Evolutionary conservation across 2,329 filamentous ascomycete species (phyloP).

Genomic region (Fonsecaea multimorphosa): DNA sequence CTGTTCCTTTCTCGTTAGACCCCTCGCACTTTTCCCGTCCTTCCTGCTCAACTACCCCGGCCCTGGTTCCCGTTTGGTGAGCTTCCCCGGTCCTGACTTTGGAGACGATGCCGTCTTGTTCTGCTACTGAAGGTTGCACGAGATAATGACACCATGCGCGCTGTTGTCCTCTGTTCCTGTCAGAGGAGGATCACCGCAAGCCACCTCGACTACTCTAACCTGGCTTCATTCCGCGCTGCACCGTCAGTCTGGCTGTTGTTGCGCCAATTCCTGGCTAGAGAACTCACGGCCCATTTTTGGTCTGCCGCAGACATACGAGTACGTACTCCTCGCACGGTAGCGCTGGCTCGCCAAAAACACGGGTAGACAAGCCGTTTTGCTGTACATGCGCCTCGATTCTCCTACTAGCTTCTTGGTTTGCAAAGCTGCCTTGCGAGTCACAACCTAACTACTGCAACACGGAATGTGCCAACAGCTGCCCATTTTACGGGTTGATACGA

Average conservation of each 20-base stretch:
- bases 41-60: neutral
- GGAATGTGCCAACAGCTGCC: neutral
- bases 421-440: neutral
- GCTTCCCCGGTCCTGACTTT: conserved; percentile 18
- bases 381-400: conserved; percentile 1
- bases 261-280: neutral
- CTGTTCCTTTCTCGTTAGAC: conserved; percentile 11
- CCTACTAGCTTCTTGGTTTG: neutral
- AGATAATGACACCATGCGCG: conserved; percentile 29
- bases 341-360: neutral
- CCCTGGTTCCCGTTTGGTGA: conserved; percentile 14
- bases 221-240: conserved; percentile 6
- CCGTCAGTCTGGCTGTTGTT: neutral
- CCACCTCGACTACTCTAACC: conserved; percentile 20
- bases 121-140: conserved; percentile 23
- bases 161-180: conserved; percentile 11
- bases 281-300: neutral
- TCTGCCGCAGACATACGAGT: neutral
- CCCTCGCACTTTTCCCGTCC: conserved; percentile 9
- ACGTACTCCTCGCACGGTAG: neutral
- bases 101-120: neutral
- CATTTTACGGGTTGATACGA: conserved; percentile 6
- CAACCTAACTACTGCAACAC: neutral
- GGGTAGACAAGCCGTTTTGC: neutral
- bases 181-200: conserved; percentile 13